These are phyloP conservation scores for Ceratobasidium sp. DNA, from an alignment of 1,284 basidiomycete species.

Conservation along the genomic window DNA sequence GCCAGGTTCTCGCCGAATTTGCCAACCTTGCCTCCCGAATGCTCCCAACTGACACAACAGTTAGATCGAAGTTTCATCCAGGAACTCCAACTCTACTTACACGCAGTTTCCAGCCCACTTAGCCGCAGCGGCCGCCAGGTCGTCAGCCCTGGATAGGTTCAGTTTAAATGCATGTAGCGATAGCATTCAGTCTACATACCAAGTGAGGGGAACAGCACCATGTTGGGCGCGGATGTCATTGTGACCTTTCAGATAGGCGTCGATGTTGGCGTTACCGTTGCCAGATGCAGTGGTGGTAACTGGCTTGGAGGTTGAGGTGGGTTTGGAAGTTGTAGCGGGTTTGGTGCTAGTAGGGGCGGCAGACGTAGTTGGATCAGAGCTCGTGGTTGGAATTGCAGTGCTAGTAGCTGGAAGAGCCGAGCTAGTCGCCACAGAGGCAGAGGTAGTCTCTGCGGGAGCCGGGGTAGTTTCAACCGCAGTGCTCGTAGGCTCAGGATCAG, in stretches of 20 bases:
- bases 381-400: conserved; percentile 12
- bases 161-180: not conserved
- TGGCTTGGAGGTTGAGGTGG: conserved; percentile 14
- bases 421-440: conserved; percentile 10
- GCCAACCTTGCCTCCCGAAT: conserved; percentile 58
- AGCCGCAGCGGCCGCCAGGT: conserved; percentile 63
- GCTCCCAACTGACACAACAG: conserved; percentile 56
- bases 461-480: conserved; percentile 14
- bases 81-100: conserved; percentile 7
- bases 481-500: conserved; percentile 16
- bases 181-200: conserved; percentile 57
- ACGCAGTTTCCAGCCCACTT: conserved; percentile 66
- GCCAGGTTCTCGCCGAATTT: conserved; percentile 70
- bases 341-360: conserved; percentile 15
- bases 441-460: not conserved
- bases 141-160: conserved; percentile 50
- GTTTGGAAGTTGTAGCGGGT: not conserved
- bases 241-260: conserved; percentile 55
- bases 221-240: conserved; percentile 64
- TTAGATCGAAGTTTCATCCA: not conserved
- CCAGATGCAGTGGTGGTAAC: not conserved
- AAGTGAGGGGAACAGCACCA: conserved; percentile 61
- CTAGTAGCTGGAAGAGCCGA: conserved; percentile 1
- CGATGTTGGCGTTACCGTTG: conserved; percentile 38
- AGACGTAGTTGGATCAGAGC: not conserved